Percentiles rank a stretch among this genome's conserved stretches.
Conservation (phyloP, 352 stramenopile genomes). For the Globisporangium rhizosaccharum region DNA sequence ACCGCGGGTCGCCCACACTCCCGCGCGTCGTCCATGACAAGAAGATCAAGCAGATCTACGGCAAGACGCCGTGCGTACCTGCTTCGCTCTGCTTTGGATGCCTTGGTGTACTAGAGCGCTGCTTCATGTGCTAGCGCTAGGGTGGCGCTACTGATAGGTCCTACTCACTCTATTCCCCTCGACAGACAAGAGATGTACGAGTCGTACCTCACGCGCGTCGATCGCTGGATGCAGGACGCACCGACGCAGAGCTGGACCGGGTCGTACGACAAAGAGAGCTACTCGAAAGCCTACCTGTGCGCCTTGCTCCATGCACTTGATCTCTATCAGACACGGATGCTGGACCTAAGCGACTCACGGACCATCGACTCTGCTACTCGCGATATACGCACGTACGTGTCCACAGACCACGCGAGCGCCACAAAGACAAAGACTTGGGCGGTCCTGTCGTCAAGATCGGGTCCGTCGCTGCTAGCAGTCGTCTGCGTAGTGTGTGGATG, state of each 20-base stretch:
- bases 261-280: slow-evolving; percentile 51
- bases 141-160: not conserved
- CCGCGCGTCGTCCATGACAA: slow-evolving; percentile 27
- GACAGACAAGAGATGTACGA: slow-evolving; percentile 63
- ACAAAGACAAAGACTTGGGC: slow-evolving; percentile 36
- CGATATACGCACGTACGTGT: not conserved
- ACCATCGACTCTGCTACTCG: not conserved
- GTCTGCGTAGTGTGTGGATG: not conserved
- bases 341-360: not conserved
- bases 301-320: slow-evolving; percentile 1
- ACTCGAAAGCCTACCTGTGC: slow-evolving; percentile 45
- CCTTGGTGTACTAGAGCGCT: not conserved
- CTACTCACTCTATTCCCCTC: not conserved
- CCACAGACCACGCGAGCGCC: slow-evolving; percentile 34
- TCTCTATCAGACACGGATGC: not conserved
- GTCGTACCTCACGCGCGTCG: slow-evolving; percentile 53
- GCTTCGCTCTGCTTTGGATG: not conserved
- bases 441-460: slow-evolving; percentile 36
- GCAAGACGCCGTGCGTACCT: slow-evolving; percentile 40
- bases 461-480: slow-evolving; percentile 11
- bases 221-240: slow-evolving; percentile 40
- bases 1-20: slow-evolving; percentile 15
- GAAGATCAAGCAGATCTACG: slow-evolving; percentile 44
- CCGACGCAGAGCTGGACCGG: slow-evolving; percentile 39
- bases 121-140: not conserved